These are phyloP conservation scores for Zasmidium citrigriseum DNA, from an alignment of 2,329 filamentous ascomycete species.

Conservation along the genomic window DNA sequence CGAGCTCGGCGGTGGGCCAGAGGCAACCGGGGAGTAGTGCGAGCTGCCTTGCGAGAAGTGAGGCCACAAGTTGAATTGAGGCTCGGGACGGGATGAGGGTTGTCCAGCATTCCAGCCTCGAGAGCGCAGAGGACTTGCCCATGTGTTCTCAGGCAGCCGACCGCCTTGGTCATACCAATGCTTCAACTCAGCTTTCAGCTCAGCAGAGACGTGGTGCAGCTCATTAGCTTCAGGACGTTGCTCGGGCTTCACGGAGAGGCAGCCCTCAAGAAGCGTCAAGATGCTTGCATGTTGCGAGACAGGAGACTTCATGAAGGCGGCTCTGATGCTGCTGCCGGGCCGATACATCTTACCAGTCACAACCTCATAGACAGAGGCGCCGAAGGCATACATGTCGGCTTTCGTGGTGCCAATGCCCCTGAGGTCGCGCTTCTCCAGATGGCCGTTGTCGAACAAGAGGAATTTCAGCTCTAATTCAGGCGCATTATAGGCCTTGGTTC, in stretches of 20 bases:
- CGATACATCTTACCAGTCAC: conserved; percentile 5
- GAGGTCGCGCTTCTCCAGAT: not conserved
- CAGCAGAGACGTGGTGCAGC: not conserved
- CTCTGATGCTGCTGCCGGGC: not conserved
- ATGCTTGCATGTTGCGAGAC: conserved; percentile 7
- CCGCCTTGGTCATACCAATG: conserved; percentile 3
- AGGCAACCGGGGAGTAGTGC: not conserved
- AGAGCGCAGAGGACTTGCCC: conserved; percentile 1
- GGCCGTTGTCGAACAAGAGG: not conserved
- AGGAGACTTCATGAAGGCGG: not conserved
- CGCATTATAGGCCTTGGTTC: conserved; percentile 19
- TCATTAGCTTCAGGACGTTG: not conserved
- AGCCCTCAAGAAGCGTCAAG: conserved; percentile 4
- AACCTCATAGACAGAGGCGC: conserved; percentile 24
- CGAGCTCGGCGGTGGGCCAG: too few species aligned
- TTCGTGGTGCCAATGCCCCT: conserved; percentile 10
- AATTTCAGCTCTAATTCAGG: conserved; percentile 9
- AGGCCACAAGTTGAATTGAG: too few species aligned
- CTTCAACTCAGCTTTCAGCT: conserved; percentile 1
- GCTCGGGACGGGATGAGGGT: too few species aligned
- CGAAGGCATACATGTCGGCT: conserved; percentile 29
- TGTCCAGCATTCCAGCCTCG: not conserved
- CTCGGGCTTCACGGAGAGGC: conserved; percentile 1
- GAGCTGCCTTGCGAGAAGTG: not conserved
- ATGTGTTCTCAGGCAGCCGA: conserved; percentile 1